Base-by-base conservation (phyloP, 805 yeast species). In the Starmerella gropengiesseri region DNA sequence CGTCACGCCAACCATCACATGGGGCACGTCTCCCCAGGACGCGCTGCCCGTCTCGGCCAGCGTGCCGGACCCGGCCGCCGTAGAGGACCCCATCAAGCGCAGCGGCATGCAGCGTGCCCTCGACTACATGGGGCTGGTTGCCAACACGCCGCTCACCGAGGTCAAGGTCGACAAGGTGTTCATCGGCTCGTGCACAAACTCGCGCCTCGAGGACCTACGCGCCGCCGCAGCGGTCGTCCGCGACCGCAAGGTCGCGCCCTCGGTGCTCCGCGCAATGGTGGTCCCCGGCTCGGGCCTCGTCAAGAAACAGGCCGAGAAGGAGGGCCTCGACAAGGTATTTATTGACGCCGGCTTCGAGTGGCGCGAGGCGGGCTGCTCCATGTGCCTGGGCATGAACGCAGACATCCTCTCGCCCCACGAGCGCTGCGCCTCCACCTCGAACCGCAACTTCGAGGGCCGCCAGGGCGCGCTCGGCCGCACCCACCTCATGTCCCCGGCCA, bases 21-120 rank as follows among this genome's bases (percentile, higher is more conserved):
- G 98, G 98, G 98, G 98, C 70, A 91, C 91, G 55, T 89, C 97
- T 56, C 98, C 98, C 25, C 97, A 91, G 67, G 98, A 91, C 61
- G 97, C 97, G 36, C 70, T 91, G 51, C 96, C 98, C 47, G 87
- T 91, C 56, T 80, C 93, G 13, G 94, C 83, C 28, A 57, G 66
- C 16, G 94, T 86, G 35, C 98, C 98, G 40, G 93, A 91, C 60
- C 98, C 98, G 48, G 61, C 77, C n/a, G 66, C 66, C 43, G 64
- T 56, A 20, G 72, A 75, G 21, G 62, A 69, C 26, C 83, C 89
- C 49, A 77, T 78, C 60, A 75, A 75, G 62, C 78, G 75, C 57
- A 68, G 81, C 12, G 91, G 93, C 58, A 81, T 91, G 78, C 85
- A 79, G 66, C 78, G 96, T 58, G 91, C 98, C 34, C 74, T 91